Base-by-base conservation (phyloP, 140 eudicot species). In the Ambrosia hybrid region DNA sequence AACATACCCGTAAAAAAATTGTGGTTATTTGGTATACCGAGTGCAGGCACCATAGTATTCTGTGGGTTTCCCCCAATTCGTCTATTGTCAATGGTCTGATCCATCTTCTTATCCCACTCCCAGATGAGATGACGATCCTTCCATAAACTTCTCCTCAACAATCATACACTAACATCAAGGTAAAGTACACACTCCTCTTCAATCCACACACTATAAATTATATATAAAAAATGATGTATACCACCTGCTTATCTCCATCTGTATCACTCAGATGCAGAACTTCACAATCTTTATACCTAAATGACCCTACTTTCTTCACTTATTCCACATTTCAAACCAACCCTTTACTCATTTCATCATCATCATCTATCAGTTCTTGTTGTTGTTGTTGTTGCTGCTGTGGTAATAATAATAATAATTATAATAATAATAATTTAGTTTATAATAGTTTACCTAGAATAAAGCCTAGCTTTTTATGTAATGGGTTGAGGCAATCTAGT, bases 401-500 rank as follows among this genome's bases (percentile, higher is more conserved):
- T 66, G 26, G 34, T 72, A 41, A 9, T 72, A 36, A 16, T 46
- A 71, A 37, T 37, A 37, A 37, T 37, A 41, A 41, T 41, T 21
- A n/a, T n/a, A 39, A 39, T 39, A 38, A 3, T 38, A 38, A 5
- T 66, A 65, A 46, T 72, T 69, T 73, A 16, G 3, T 67, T 12
- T 79, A 62, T 53, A 78, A 38, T 64, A 82, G 73, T 6, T 55
- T 56, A 48, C 85, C 84, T 59, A 60, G 57, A 65, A 73, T 79
- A n/a, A 67, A 70, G 70, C 86, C 86, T 77, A 79, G 76, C 33
- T 68, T 71, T 69, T 75, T 83, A n/a, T 86, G 57, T 66, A 79
- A 75, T 70, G 91, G 94, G 57, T 75, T 74, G 36, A 86, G 88
- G 76, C 97, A 88, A 67, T 91, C 97, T 6, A 80, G 83, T 26